Evolutionary conservation across 2,329 filamentous ascomycete genomes (phyloP).

Genomic region (Alternaria sp.): DNA sequence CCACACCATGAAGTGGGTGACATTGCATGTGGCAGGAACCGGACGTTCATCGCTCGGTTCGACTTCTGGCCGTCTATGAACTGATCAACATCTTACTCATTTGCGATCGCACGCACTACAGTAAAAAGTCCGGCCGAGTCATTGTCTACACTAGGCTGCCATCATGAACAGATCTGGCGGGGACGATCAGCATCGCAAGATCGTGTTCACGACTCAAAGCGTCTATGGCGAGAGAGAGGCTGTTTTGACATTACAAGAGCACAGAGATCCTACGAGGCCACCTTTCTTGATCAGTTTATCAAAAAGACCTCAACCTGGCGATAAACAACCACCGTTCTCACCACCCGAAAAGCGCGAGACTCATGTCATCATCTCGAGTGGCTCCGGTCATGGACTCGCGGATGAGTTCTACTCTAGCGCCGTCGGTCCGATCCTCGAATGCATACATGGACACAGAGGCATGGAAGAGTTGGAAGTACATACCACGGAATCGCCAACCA

Average conservation of each 20-base stretch:
- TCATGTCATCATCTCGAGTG: constrained; percentile 55
- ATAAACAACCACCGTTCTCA: constrained; percentile 1
- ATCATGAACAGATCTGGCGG: background rate
- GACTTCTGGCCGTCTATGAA: fast-evolving
- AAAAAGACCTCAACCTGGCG: constrained; percentile 22
- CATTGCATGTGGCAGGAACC: background rate
- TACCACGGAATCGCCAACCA: constrained; percentile 68
- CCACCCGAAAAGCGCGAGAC: constrained; percentile 30
- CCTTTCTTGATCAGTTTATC: constrained; percentile 26
- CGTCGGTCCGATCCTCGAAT: constrained; percentile 52
- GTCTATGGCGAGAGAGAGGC: constrained; percentile 10
- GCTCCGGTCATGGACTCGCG: constrained; percentile 53
- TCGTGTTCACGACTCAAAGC: constrained; percentile 13
- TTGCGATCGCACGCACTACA: background rate
- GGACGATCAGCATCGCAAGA: constrained; percentile 1
- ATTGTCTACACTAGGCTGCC: background rate
- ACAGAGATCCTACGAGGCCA: constrained; percentile 19
- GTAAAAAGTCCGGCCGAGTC: constrained; percentile 3
- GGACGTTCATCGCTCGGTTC: background rate
- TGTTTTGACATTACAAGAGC: constrained; percentile 14
- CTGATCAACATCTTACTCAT: background rate
- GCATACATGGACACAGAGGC: constrained; percentile 43
- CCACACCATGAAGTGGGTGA: background rate
- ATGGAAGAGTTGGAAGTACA: constrained; percentile 59
- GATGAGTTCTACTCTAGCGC: constrained; percentile 47